Evolutionary conservation across 202 grass and related monocot species (phyloP).

Genomic region (Thinopyrum obtusiflorum): DNA sequence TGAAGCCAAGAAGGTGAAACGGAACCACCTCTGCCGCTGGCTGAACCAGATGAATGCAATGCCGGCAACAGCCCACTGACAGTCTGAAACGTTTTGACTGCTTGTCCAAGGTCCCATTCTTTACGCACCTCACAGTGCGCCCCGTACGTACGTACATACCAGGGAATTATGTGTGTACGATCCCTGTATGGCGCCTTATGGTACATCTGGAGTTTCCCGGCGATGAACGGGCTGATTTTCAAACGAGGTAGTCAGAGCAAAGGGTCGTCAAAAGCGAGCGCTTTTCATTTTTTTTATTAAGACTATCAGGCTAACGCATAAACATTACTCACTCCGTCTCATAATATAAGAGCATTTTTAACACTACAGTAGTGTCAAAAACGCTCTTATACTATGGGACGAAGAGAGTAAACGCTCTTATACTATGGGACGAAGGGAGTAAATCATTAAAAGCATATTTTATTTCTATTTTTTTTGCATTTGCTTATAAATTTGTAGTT

Average conservation of each 20-base stretch:
- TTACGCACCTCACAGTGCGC: not conserved
- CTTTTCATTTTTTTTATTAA: no score
- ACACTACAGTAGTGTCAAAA: no score
- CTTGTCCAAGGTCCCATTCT: not conserved
- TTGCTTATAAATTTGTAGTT: no score
- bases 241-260: not conserved
- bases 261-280: no score
- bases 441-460: no score
- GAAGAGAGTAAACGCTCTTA: no score
- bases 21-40: not conserved
- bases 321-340: no score
- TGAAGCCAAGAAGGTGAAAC: not conserved
- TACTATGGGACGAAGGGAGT: no score
- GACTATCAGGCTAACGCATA: no score
- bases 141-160: not conserved
- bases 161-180: not conserved
- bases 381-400: no score
- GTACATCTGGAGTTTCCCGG: not conserved
- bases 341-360: no score
- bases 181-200: not conserved
- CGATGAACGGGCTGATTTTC: not conserved
- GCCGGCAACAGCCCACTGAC: not conserved
- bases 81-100: slow-evolving; percentile 14
- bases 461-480: no score
- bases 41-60: slow-evolving; percentile 27